Conservation (phyloP, 768 basidiomycete genomes). For the Mycena chlorophos region DNA sequence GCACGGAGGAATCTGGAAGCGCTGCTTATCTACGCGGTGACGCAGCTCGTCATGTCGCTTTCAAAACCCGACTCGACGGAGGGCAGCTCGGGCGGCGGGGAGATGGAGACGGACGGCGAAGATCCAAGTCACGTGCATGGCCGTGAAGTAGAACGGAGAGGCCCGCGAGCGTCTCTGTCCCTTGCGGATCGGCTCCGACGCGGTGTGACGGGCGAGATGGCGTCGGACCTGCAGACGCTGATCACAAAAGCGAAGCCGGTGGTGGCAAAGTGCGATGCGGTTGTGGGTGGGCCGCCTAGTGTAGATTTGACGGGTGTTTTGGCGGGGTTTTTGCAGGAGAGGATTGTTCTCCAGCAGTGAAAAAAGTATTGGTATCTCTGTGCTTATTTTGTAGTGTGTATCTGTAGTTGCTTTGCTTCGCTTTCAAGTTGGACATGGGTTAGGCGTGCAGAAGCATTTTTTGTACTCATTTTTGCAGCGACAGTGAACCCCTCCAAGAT, state of each 20-base stretch:
- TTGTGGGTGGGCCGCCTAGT: conserved; percentile 41
- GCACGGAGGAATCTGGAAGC: conserved; percentile 66
- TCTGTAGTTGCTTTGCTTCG: conserved; percentile 1
- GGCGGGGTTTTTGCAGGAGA: conserved; percentile 63
- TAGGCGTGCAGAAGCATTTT: too few relatives aligned
- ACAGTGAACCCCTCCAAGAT: too few relatives aligned
- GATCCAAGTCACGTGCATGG: conserved; percentile 9
- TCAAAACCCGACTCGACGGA: conserved; percentile 68
- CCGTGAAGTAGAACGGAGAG: conserved; percentile 43
- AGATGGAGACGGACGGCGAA: conserved; percentile 38
- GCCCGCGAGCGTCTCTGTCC: conserved; percentile 46
- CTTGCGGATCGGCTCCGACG: conserved; percentile 67
- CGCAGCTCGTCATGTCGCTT: conserved; percentile 79
- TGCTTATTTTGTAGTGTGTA: conserved; percentile 15
- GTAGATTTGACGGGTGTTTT: conserved; percentile 65
- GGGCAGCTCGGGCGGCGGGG: conserved; percentile 35
- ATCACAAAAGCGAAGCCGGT: conserved; percentile 65
- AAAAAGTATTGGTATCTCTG: conserved; percentile 11
- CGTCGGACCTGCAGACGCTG: conserved; percentile 65
- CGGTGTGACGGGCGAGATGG: conserved; percentile 82
- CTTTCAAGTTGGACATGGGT: too few relatives aligned
- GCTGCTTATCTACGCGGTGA: conserved; percentile 67
- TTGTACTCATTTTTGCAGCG: too few relatives aligned
- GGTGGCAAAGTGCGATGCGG: conserved; percentile 56
- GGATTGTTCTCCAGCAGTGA: conserved; percentile 45